Evolutionary conservation across 2,329 filamentous ascomycete species (phyloP), one percentile per base, ranked within the genome.

Genomic region (Aspergillus costaricaensis): DNA sequence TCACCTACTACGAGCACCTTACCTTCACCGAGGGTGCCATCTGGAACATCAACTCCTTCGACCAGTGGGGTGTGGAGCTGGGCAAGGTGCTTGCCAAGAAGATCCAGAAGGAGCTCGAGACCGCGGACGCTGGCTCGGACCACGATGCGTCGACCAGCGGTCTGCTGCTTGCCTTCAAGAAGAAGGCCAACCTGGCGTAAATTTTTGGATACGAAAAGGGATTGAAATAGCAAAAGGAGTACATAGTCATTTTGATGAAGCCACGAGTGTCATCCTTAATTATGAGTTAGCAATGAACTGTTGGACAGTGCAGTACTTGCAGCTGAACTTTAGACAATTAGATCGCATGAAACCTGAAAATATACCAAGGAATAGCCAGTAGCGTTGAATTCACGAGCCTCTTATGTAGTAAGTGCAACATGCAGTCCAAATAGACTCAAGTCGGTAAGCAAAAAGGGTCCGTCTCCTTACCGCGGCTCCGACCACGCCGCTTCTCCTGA

Each of bases 1-100:
- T 99, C 71, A 94, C 92, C 67, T 99, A 98, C 86, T 99, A 99
- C 80, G 95, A 99, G 85, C 95, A 99, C 81, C 82, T 98, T 63
- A 98, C 95, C 59, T 99, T 99, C 79, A 96, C 91, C 39, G 95
- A 99, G 82, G 95, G 95, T 72, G 94, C 93, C 55, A 85, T 99
- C 76, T 99, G 95, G 95, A 96, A 98, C 82, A 96, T 99, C 84
- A 99, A 99, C 87, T 92, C 89, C 74, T 99, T 98, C 76, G 95
- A 99, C 82, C 95, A 99, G 84, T 99, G 95, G 95, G 95, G 95
- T 81, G 95, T 99, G 48, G 95, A 99, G 85, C 83, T 99, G 64
- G 95, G 95, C 78, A 99, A 99, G 89, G 88, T 90, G 43, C 83
- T 99, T 67, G 95, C 95, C 63, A 98, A 94, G 88, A 93, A 92